Evolutionary conservation across 2,329 filamentous ascomycete species (phyloP).

Genomic region (Plectosphaerella cucumerina): DNA sequence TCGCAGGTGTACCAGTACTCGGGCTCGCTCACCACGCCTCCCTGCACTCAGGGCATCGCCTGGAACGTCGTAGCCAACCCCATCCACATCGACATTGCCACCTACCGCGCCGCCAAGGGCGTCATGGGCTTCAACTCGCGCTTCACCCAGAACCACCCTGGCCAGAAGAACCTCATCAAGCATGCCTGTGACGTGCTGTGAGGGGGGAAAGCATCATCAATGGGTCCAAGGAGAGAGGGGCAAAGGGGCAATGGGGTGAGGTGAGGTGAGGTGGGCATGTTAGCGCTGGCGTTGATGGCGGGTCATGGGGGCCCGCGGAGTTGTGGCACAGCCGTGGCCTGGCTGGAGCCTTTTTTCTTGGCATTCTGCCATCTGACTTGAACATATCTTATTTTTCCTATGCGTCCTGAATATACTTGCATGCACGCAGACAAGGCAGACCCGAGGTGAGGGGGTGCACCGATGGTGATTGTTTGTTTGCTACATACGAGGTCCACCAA

Average conservation of each 20-base stretch:
- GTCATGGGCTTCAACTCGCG: constrained; percentile 53
- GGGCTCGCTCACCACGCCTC: constrained; percentile 59
- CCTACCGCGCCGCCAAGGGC: constrained; percentile 46
- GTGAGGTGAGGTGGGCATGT: background rate
- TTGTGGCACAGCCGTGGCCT: background rate
- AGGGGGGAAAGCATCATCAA: background rate
- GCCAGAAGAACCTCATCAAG: constrained; percentile 37
- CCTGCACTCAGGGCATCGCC: constrained; percentile 52
- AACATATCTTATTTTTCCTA: background rate
- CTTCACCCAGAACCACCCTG: constrained; percentile 46
- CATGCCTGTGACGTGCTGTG: constrained; percentile 8
- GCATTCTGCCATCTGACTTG: background rate
- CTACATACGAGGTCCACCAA: too few relatives aligned
- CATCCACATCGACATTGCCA: constrained; percentile 40
- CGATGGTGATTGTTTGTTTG: too few relatives aligned
- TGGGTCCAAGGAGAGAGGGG: too few relatives aligned
- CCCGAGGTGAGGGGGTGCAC: too few relatives aligned
- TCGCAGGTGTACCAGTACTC: constrained; percentile 44
- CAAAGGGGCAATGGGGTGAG: too few relatives aligned
- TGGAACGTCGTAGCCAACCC: constrained; percentile 48
- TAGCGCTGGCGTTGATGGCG: background rate
- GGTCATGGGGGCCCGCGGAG: background rate
- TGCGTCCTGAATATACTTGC: too few relatives aligned
- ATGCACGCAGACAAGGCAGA: too few relatives aligned
- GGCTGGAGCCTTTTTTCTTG: background rate